Evolutionary conservation across 768 basidiomycete genomes (phyloP).

Genomic region (Psilocybe subaeruginosa): DNA sequence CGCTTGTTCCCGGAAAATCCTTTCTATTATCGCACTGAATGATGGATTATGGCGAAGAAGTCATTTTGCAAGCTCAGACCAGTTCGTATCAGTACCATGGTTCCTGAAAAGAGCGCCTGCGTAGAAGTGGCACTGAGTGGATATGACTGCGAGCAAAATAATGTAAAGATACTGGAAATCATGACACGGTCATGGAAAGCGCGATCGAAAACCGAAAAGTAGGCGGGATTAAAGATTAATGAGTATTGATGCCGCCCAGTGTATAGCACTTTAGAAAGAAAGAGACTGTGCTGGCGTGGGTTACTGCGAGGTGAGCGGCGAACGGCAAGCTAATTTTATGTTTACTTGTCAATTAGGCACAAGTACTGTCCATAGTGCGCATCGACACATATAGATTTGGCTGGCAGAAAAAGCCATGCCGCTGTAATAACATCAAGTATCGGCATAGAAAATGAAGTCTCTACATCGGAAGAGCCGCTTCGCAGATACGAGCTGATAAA

Average conservation of each 20-base stretch:
- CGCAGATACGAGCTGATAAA: slow-evolving; percentile 11
- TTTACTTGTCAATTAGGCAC: background rate
- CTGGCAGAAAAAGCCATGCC: slow-evolving; percentile 25
- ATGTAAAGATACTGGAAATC: background rate
- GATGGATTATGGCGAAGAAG: slow-evolving; percentile 16
- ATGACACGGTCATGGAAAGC: background rate
- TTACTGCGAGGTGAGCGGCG: slow-evolving; percentile 9
- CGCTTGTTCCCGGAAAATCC: slow-evolving; percentile 11
- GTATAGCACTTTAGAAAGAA: slow-evolving; percentile 9
- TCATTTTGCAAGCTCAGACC: background rate
- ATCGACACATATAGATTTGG: slow-evolving; percentile 11
- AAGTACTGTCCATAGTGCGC: background rate
- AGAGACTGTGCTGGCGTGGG: background rate
- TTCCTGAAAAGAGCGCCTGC: slow-evolving; percentile 10
- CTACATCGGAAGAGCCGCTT: slow-evolving; percentile 5
- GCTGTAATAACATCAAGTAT: slow-evolving; percentile 17
- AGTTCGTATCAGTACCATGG: background rate
- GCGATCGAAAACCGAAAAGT: background rate
- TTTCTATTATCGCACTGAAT: slow-evolving; percentile 22
- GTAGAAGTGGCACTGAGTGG: slow-evolving; percentile 1
- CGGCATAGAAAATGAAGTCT: slow-evolving; percentile 11
- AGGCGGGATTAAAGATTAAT: background rate
- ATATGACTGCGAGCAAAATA: background rate
- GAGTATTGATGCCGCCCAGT: slow-evolving; percentile 7
- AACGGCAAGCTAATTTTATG: background rate